phyloP scores from a whole-genome alignment of 495 filamentous ascomycete species.

The Aspergillus avenaceus region DNA sequence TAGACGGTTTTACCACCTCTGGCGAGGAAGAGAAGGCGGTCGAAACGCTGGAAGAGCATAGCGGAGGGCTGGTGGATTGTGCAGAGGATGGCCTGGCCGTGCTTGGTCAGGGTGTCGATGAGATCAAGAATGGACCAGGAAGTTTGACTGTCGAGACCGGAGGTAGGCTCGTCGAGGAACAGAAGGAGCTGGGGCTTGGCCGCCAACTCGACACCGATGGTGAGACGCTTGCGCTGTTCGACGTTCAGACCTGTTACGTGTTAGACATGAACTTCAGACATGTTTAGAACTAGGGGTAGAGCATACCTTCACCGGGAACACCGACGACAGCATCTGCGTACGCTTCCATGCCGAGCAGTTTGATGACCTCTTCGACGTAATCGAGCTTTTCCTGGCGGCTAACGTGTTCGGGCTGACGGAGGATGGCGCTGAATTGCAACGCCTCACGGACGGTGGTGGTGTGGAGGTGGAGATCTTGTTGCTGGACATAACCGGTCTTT shows the following conservation, averaged over 20 bases:
- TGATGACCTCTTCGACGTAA: conserved; percentile 91
- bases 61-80: conserved; percentile 96
- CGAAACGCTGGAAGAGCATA: conserved; percentile 93
- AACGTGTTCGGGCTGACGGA: conserved; percentile 74
- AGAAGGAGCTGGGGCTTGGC: conserved; percentile 81
- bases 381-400: conserved; percentile 73
- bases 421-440: conserved; percentile 76
- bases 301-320: conserved; percentile 43
- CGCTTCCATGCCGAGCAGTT: conserved; percentile 78
- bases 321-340: conserved; percentile 43
- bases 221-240: conserved; percentile 83
- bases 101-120: conserved; percentile 80
- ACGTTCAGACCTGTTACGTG: conserved; percentile 70
- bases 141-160: conserved; percentile 83
- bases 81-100: conserved; percentile 87
- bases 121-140: conserved; percentile 87
- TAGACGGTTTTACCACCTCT: conserved; percentile 82
- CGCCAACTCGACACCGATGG: conserved; percentile 88
- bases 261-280: not conserved
- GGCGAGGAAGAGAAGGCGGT: conserved; percentile 79
- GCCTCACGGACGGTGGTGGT: conserved; percentile 84
- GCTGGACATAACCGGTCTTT: conserved; percentile 93
- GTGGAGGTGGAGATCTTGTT: conserved; percentile 87
- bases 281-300: not conserved
- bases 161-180: conserved; percentile 89